phyloP scores from a whole-genome alignment of 2,329 filamentous ascomycete genomes.

The Helminthosporium solani region DNA sequence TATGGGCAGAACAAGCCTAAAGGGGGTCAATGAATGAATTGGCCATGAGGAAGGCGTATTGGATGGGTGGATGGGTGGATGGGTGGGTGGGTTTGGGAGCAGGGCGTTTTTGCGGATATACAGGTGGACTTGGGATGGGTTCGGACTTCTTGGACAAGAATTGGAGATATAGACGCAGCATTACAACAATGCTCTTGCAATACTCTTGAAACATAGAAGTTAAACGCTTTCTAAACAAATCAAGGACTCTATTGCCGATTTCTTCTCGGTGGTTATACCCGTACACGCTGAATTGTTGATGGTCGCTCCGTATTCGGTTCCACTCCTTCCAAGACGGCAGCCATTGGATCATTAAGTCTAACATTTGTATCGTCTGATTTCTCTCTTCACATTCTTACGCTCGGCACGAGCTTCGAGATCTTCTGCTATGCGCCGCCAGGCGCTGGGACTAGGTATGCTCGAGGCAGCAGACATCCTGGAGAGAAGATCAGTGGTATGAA shows the following conservation, averaged over 20 bases:
- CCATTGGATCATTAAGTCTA: conserved; percentile 9
- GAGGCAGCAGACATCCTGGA: not conserved
- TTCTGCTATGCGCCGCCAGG: too few species aligned
- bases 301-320: conserved; percentile 8
- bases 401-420: conserved; percentile 9
- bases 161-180: not conserved
- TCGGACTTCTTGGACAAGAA: not conserved
- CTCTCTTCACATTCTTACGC: conserved; percentile 8
- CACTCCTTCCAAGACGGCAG: conserved; percentile 14
- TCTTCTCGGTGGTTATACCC: not conserved
- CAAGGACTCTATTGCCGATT: too few species aligned
- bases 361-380: conserved; percentile 9
- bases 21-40: conserved; percentile 14
- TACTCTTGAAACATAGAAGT: not conserved
- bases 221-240: not conserved
- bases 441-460: not conserved
- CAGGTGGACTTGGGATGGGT: not conserved
- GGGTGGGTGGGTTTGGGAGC: not conserved
- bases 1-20: conserved; percentile 51
- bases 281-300: conserved; percentile 9
- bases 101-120: conserved; percentile 1
- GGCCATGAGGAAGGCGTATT: not conserved
- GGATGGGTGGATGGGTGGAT: not conserved
- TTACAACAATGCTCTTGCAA: not conserved
- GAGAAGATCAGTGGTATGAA: not conserved